Evolutionary conservation across 2,329 filamentous ascomycete species (phyloP), one percentile per base, ranked within the genome.

Genomic region (Fusarium pilosicola): DNA sequence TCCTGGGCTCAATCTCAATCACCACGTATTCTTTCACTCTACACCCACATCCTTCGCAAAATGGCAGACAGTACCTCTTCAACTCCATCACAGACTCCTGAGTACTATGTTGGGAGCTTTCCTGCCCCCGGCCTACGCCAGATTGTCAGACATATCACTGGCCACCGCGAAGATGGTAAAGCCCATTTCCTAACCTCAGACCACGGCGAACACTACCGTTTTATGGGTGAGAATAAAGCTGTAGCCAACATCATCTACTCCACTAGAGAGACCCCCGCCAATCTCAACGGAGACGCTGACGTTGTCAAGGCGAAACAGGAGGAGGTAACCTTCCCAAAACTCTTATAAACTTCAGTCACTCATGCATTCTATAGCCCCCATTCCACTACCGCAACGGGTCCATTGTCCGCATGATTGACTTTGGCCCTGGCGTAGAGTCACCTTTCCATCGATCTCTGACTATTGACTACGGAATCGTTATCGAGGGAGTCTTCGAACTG

Each of bases 11-110:
- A 26, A 22, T 12, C 9, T 17, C 32, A 5, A 26, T 36, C 18
- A 1, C 32, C 13, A 22, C 18, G 3, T 17, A 9, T 0, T 1
- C 6, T 36, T 3, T 26, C 3, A 1, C 18, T 17, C 5, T 4
- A 52, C 7, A 52, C 1, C 3, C 9, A 1, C 1, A 15, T 14
- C 7, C 7, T 3, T 52, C 1, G 18, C 18, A 52, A 17, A 26
- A 52, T 36, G 49, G n/a, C 32, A 26, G 32, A 36, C 5, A 15
- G 8, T 17, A 22, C 3, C 5, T 52, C 32, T 26, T 6, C 32
- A 22, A 5, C n/a, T 52, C 2, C 32, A 36, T 6, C 24, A 17
- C 49, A 52, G 7, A 11, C 49, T 26, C 49, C n/a, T 15, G 49
- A 52, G 18, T 52, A 52, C 13, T 36, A 52, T 38, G 49, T 52